Conservation (phyloP, 305 asterid species). For the Solanum aculeatissimum region DNA sequence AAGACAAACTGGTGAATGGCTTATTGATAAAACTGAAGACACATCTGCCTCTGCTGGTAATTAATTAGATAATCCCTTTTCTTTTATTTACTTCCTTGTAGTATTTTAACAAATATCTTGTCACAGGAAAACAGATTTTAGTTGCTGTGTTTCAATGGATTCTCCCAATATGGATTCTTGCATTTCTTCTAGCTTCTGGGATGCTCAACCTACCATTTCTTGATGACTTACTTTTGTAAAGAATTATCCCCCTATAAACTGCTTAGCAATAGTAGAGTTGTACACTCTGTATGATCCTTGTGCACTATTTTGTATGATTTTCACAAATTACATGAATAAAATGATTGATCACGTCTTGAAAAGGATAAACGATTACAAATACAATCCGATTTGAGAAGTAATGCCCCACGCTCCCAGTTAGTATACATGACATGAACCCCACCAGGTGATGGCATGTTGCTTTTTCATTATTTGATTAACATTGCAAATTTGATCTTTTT, state of each 20-base stretch:
- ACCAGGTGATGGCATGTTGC: no score
- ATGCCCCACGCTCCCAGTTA: no score
- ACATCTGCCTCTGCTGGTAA: constrained; percentile 43
- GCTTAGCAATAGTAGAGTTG: neutral
- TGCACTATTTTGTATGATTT: neutral
- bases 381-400: no score
- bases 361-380: no score
- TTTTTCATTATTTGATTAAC: no score
- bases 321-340: neutral
- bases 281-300: neutral
- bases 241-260: neutral
- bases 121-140: constrained; percentile 60
- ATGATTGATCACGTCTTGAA: no score
- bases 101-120: neutral
- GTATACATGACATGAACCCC: no score
- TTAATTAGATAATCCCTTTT: neutral
- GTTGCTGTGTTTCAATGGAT: constrained; percentile 34
- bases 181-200: constrained; percentile 53
- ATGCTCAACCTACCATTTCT: constrained; percentile 40
- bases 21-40: constrained; percentile 30
- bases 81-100: neutral
- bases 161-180: constrained; percentile 53
- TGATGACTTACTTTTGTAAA: constrained; percentile 41
- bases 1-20: constrained; percentile 75
- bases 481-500: no score